Conservation (phyloP, 306 rosid genomes). For the Prunus dulcis region DNA sequence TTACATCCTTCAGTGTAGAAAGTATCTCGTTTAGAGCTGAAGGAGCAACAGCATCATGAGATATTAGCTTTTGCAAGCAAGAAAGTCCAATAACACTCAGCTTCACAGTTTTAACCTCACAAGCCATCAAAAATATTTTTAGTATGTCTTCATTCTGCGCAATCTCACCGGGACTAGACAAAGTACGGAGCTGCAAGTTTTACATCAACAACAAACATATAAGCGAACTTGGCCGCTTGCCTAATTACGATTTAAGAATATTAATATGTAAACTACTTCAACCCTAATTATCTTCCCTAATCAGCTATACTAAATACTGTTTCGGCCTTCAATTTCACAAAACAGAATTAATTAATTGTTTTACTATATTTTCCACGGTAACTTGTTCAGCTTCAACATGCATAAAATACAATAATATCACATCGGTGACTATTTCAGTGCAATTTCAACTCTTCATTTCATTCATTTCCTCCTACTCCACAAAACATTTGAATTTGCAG, state of each 20-base stretch:
- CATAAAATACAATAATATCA: background rate
- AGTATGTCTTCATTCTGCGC: slow-evolving; percentile 87
- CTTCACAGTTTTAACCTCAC: slow-evolving; percentile 80
- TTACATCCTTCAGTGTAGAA: slow-evolving; percentile 83
- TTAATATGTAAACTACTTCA: background rate
- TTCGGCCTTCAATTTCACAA: background rate
- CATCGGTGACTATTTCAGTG: background rate
- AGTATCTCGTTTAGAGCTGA: slow-evolving; percentile 77
- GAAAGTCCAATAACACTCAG: slow-evolving; percentile 93
- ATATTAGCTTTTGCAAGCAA: slow-evolving; percentile 84
- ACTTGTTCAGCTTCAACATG: background rate
- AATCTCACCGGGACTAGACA: slow-evolving; percentile 84
- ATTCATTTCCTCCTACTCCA: background rate
- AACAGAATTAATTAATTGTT: background rate
- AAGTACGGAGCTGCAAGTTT: slow-evolving; percentile 76
- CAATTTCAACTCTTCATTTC: background rate
- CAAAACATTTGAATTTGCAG: background rate
- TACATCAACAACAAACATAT: slow-evolving; percentile 24
- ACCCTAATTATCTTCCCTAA: background rate
- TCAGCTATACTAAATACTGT: background rate
- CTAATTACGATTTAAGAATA: background rate
- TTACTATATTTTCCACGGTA: background rate
- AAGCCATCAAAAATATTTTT: slow-evolving; percentile 85
- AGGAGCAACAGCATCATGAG: slow-evolving; percentile 86
- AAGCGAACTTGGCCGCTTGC: background rate